Evolutionary conservation across 495 filamentous ascomycete species (phyloP).

Genomic region (Hypoxylon perforatum): DNA sequence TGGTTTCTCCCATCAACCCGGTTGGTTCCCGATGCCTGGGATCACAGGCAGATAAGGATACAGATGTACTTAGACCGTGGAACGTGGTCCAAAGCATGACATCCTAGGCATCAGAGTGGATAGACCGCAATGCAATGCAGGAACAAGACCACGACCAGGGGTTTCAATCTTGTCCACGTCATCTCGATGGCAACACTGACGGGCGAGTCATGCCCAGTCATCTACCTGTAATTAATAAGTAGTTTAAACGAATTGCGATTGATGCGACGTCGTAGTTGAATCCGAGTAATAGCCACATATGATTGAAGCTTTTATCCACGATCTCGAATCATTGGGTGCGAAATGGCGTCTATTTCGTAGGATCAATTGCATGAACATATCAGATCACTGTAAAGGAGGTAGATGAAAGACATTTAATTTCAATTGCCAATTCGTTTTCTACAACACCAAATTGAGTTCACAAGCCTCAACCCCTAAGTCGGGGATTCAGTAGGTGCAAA

Average conservation of each 20-base stretch:
- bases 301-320: slow-evolving; percentile 10
- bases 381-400: neutral
- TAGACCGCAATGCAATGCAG: slow-evolving; percentile 13
- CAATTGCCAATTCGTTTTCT: slow-evolving; percentile 6
- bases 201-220: slow-evolving; percentile 27
- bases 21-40: slow-evolving; percentile 20
- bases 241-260: slow-evolving; percentile 10
- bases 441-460: slow-evolving; percentile 10
- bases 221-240: slow-evolving; percentile 15
- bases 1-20: slow-evolving; percentile 8
- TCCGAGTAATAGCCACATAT: neutral
- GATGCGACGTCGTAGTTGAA: slow-evolving; percentile 10
- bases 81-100: neutral
- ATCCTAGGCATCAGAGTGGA: neutral
- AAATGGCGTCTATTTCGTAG: neutral
- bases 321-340: slow-evolving; percentile 2
- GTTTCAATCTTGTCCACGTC: slow-evolving; percentile 33
- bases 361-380: neutral
- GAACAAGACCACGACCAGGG: slow-evolving; percentile 11
- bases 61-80: neutral
- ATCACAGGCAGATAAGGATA: neutral
- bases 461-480: slow-evolving; percentile 21
- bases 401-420: neutral
- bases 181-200: slow-evolving; percentile 9
- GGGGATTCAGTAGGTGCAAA: too few relatives aligned